These are phyloP conservation scores for Nicotiana obtusifolia DNA, from an alignment of 257 asterid species.

Conservation along the genomic window DNA sequence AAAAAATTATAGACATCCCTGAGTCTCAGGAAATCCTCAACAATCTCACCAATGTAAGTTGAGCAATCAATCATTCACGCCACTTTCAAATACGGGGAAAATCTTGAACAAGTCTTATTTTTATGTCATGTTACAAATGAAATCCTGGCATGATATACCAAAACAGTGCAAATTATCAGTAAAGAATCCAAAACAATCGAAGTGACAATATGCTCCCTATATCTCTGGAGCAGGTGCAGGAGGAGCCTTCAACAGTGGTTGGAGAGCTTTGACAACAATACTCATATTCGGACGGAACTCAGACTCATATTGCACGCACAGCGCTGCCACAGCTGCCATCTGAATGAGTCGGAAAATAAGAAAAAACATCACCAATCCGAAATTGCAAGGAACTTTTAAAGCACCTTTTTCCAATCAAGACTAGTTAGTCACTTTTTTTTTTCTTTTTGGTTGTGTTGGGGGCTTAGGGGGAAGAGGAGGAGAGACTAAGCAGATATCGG, in stretches of 20 bases:
- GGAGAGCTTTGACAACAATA: constrained; percentile 39
- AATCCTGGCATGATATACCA: constrained; percentile 8
- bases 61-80: constrained; percentile 8
- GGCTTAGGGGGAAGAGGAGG: neutral
- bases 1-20: constrained; percentile 1
- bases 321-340: constrained; percentile 41
- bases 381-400: neutral
- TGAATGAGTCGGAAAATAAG: neutral
- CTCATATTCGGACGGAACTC: constrained; percentile 41
- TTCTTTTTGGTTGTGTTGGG: no score
- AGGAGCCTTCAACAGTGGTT: constrained; percentile 26
- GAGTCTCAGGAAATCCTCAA: constrained; percentile 1
- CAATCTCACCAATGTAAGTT: constrained; percentile 4
- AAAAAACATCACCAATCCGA: neutral
- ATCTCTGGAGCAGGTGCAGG: constrained; percentile 19
- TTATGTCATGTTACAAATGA: neutral
- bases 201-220: neutral
- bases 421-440: no score
- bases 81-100: neutral
- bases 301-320: constrained; percentile 36
- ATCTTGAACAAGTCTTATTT: neutral
- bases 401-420: neutral
- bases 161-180: constrained; percentile 1
- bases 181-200: constrained; percentile 2
- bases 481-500: neutral